phyloP scores from a whole-genome alignment of 1,139 yeast genomes.

The Meyerozyma sp. region DNA sequence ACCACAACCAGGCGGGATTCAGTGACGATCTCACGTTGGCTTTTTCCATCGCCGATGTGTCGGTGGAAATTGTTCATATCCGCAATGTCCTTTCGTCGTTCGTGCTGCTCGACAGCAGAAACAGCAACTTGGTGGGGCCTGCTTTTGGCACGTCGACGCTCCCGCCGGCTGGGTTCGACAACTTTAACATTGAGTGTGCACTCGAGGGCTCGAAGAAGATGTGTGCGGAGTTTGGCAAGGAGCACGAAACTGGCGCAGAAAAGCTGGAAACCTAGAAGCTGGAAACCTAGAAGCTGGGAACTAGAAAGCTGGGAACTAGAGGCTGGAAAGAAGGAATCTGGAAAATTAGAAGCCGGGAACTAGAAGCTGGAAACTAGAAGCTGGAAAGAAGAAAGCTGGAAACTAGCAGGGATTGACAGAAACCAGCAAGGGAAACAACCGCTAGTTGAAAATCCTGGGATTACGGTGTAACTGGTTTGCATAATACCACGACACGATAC shows the following conservation, averaged over 20 bases:
- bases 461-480: too few relatives aligned
- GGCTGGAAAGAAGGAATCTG: too few relatives aligned
- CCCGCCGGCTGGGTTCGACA: slow-evolving; percentile 2
- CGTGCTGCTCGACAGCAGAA: neutral
- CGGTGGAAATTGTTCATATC: slow-evolving; percentile 8
- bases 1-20: neutral
- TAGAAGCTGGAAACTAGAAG: too few relatives aligned
- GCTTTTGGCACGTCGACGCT: neutral
- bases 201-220: slow-evolving; percentile 4
- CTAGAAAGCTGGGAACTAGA: too few relatives aligned
- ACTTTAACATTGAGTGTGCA: slow-evolving; percentile 9
- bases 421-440: too few relatives aligned
- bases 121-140: neutral
- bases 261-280: neutral
- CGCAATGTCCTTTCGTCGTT: neutral
- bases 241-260: neutral
- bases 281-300: too few relatives aligned
- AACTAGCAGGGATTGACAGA: too few relatives aligned
- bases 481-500: too few relatives aligned
- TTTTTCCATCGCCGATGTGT: slow-evolving; percentile 10
- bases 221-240: slow-evolving; percentile 4
- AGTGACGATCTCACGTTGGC: slow-evolving; percentile 10
- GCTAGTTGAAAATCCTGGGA: too few relatives aligned
- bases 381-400: too few relatives aligned
- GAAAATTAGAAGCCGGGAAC: too few relatives aligned